These are phyloP conservation scores for Geoglossum cookeanum DNA, from an alignment of 2,329 filamentous ascomycete species.

Conservation along the genomic window DNA sequence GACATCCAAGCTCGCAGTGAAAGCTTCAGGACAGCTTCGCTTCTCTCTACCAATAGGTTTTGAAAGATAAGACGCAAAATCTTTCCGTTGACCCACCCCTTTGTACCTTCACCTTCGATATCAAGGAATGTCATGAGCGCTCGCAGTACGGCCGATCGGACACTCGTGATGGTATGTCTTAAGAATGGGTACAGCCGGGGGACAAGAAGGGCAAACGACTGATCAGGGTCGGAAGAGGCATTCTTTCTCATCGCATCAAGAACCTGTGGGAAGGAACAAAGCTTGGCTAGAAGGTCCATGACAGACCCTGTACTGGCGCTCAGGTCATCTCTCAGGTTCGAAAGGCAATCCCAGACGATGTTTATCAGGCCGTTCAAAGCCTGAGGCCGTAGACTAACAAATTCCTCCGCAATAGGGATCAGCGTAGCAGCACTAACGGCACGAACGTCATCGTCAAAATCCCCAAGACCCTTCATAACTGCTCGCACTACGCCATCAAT, in stretches of 20 bases:
- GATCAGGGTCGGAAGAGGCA: conserved; percentile 61
- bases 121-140: conserved; percentile 84
- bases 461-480: conserved; percentile 85
- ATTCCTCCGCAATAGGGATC: conserved; percentile 88
- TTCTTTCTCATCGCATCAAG: conserved; percentile 86
- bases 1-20: conserved; percentile 79
- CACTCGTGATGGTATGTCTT: conserved; percentile 89
- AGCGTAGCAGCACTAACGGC: conserved; percentile 94
- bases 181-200: conserved; percentile 91
- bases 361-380: conserved; percentile 69
- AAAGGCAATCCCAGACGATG: conserved; percentile 94
- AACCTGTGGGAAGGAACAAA: conserved; percentile 87
- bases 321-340: conserved; percentile 88
- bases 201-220: conserved; percentile 82
- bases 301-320: conserved; percentile 95
- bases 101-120: conserved; percentile 58
- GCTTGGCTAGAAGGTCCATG: conserved; percentile 91
- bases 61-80: conserved; percentile 82
- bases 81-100: conserved; percentile 83
- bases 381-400: conserved; percentile 64
- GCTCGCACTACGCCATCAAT: conserved; percentile 85
- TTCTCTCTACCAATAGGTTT: conserved; percentile 83
- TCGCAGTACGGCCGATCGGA: conserved; percentile 80
- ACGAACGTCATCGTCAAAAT: conserved; percentile 86
- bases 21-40: conserved; percentile 60